Percentiles rank a stretch among this genome's conserved stretches.
Conservation (phyloP, 2,329 filamentous ascomycete species). For the Exophiala sp. region DNA sequence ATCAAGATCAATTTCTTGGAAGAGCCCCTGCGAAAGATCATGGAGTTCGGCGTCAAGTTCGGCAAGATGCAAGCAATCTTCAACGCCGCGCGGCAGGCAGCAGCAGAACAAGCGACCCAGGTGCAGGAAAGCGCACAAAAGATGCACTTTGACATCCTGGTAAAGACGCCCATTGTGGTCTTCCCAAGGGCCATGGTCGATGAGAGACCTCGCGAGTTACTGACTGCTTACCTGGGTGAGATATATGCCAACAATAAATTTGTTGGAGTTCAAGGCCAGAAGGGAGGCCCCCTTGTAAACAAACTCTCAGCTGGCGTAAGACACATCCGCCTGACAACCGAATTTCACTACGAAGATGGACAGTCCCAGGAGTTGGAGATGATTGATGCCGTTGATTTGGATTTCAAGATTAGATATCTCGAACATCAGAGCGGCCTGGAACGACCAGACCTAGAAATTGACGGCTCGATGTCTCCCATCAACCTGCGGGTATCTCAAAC, state of each 20-base stretch:
- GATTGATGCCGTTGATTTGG: slow-evolving; percentile 93
- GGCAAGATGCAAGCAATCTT: slow-evolving; percentile 99
- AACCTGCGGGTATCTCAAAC: slow-evolving; percentile 86
- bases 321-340: slow-evolving; percentile 85
- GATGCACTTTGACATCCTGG: slow-evolving; percentile 88
- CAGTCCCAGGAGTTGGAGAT: slow-evolving; percentile 84
- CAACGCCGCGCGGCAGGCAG: slow-evolving; percentile 92
- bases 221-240: slow-evolving; percentile 93
- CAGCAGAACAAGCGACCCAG: slow-evolving; percentile 87
- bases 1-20: slow-evolving; percentile 97
- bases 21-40: slow-evolving; percentile 96
- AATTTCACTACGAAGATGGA: slow-evolving; percentile 73
- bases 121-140: slow-evolving; percentile 86
- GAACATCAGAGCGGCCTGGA: slow-evolving; percentile 76
- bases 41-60: slow-evolving; percentile 97
- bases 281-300: slow-evolving; percentile 73
- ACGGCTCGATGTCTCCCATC: slow-evolving; percentile 88
- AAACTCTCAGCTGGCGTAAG: slow-evolving; percentile 87
- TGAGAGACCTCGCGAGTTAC: slow-evolving; percentile 69
- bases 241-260: slow-evolving; percentile 97
- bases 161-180: slow-evolving; percentile 93
- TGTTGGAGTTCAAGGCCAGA: slow-evolving; percentile 72
- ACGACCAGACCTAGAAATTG: slow-evolving; percentile 85
- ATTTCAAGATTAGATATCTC: slow-evolving; percentile 86
- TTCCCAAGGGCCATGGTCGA: slow-evolving; percentile 77